Conservation (phyloP, 1,284 basidiomycete genomes). For the Cystobasidiaceae sp. region DNA sequence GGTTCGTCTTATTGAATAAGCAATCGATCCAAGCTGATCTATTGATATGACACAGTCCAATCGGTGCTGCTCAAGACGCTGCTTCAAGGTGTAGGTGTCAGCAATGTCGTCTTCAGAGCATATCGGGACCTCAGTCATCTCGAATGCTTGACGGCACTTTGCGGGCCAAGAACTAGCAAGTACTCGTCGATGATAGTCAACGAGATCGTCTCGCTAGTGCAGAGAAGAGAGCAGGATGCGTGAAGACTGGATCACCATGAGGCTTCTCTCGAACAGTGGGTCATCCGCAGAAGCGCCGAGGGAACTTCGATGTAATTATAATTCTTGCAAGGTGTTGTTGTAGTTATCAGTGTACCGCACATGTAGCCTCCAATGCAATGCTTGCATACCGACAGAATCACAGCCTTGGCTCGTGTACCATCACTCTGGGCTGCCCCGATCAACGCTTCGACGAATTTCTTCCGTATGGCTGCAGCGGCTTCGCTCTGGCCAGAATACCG, state of each 20-base stretch:
- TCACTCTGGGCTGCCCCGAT: neutral
- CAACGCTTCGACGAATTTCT: conserved; percentile 3
- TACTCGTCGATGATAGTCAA: conserved; percentile 24
- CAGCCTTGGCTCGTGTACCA: neutral
- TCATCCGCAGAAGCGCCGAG: no score
- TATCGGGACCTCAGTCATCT: conserved; percentile 28
- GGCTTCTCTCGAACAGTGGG: neutral
- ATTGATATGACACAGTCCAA: conserved; percentile 9
- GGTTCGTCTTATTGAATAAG: neutral
- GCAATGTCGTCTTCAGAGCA: conserved; percentile 17
- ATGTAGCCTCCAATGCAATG: no score
- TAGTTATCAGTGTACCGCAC: no score
- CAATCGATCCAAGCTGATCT: neutral
- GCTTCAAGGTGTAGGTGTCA: conserved; percentile 18
- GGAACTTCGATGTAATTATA: no score
- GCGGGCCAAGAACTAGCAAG: conserved; percentile 14
- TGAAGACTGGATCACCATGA: neutral
- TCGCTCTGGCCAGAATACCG: neutral
- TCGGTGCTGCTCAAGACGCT: conserved; percentile 23
- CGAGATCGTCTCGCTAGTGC: conserved; percentile 23
- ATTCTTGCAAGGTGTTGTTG: no score
- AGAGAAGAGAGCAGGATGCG: conserved; percentile 1
- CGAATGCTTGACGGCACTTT: conserved; percentile 24
- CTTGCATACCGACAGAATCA: no score
- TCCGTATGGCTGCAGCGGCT: neutral